These are phyloP conservation scores for Helianthus tuberosus DNA, from an alignment of 129 eudicot species.

Conservation along the genomic window DNA sequence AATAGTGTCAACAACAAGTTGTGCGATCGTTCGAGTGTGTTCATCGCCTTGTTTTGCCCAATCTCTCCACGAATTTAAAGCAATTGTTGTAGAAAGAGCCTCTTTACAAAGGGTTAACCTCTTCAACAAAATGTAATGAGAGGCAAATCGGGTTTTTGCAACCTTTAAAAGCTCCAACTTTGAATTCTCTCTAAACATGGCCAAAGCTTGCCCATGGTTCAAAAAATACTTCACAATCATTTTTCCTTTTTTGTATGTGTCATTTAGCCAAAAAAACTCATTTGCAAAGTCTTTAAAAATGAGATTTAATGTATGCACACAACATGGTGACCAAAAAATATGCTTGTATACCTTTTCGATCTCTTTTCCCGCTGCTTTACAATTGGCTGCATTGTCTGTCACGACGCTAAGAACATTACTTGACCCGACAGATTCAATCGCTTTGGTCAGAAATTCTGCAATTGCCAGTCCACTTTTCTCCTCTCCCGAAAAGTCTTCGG, in stretches of 20 bases:
- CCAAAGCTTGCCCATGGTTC: background rate
- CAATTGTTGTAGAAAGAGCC: background rate
- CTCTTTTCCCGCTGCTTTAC: too few relatives aligned
- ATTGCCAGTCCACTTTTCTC: too few relatives aligned
- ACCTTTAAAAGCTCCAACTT: slow-evolving; percentile 17
- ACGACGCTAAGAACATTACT: too few relatives aligned
- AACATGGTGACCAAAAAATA: background rate
- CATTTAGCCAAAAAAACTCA: background rate
- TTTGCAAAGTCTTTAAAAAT: slow-evolving; percentile 1
- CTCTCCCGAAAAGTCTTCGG: too few relatives aligned
- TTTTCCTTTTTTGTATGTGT: background rate
- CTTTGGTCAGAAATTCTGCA: too few relatives aligned
- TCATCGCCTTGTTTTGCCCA: slow-evolving; percentile 12
- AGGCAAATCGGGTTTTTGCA: slow-evolving; percentile 23
- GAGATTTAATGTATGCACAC: background rate
- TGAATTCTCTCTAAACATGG: background rate
- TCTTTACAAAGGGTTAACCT: background rate
- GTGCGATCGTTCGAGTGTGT: background rate
- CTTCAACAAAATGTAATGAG: slow-evolving; percentile 20
- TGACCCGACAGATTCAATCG: too few relatives aligned
- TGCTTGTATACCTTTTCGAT: background rate
- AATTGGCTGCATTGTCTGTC: too few relatives aligned
- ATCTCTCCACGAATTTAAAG: background rate
- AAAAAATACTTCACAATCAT: background rate
- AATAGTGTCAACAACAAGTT: background rate